Evolutionary conservation across 2,329 filamentous ascomycete genomes (phyloP).

Genomic region (Sporothrix humicola): DNA sequence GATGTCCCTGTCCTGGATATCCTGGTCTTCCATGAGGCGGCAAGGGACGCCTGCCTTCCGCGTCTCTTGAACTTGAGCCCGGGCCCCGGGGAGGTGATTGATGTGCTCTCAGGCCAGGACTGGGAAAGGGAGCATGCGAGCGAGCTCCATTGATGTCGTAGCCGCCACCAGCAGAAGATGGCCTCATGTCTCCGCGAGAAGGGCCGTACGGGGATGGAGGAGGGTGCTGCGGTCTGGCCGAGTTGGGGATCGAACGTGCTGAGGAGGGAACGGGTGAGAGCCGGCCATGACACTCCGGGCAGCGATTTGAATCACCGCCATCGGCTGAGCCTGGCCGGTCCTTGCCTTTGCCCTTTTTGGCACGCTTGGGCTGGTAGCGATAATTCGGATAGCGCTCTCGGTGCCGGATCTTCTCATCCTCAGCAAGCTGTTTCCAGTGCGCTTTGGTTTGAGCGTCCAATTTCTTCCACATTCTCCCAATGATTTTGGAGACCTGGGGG

Average conservation of each 20-base stretch:
- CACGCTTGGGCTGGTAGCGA: slow-evolving; percentile 85
- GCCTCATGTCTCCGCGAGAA: background rate
- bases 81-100: slow-evolving; percentile 30
- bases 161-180: background rate
- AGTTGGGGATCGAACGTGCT: slow-evolving; percentile 41
- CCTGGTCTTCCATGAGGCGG: slow-evolving; percentile 23
- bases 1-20: background rate
- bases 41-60: slow-evolving; percentile 27
- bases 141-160: background rate
- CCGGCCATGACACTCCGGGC: too few relatives aligned
- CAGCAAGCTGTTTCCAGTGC: slow-evolving; percentile 86
- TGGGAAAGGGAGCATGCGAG: background rate
- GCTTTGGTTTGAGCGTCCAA: slow-evolving; percentile 76
- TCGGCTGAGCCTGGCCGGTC: slow-evolving; percentile 2
- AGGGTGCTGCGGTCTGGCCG: background rate
- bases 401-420: slow-evolving; percentile 91
- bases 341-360: slow-evolving; percentile 47
- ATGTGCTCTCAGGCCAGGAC: background rate
- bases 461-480: slow-evolving; percentile 88
- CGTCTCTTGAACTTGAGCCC: background rate
- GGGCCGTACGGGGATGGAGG: background rate
- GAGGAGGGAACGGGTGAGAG: slow-evolving; percentile 53
- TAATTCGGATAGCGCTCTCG: slow-evolving; percentile 91
- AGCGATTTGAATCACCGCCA: too few relatives aligned
- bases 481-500: slow-evolving; percentile 96